Evolutionary conservation across 805 yeast genomes (phyloP).

Genomic region (Candida hispaniensis): DNA sequence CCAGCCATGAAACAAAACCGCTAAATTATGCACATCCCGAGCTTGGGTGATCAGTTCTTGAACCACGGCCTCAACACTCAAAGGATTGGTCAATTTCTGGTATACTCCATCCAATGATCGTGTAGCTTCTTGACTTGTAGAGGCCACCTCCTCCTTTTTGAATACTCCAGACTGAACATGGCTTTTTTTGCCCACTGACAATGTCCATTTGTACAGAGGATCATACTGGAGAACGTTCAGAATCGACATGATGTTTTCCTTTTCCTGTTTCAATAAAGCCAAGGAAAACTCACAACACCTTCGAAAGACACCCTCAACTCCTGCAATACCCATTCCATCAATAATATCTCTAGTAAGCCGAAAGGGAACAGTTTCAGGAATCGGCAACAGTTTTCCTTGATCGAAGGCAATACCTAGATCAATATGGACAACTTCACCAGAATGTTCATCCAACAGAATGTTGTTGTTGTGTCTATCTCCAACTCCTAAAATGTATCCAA

Average conservation of each 20-base stretch:
- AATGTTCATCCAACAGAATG: conserved; percentile 61
- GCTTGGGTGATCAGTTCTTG: conserved; percentile 75
- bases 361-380: conserved; percentile 93
- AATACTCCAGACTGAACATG: conserved; percentile 27
- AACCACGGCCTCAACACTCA: conserved; percentile 77
- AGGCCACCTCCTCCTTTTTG: conserved; percentile 1
- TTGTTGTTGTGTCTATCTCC: conserved; percentile 96
- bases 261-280: conserved; percentile 51
- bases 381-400: conserved; percentile 70
- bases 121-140: conserved; percentile 1
- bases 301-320: conserved; percentile 65
- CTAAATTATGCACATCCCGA: conserved; percentile 51
- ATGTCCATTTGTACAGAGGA: conserved; percentile 78
- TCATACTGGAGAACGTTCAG: conserved; percentile 82
- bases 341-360: conserved; percentile 80
- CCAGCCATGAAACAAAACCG: conserved; percentile 77
- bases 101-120: conserved; percentile 65
- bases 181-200: conserved; percentile 42
- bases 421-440: conserved; percentile 92
- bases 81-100: conserved; percentile 57
- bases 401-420: conserved; percentile 96
- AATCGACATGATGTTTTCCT: conserved; percentile 64
- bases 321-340: conserved; percentile 89
- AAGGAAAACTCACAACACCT: conserved; percentile 65
- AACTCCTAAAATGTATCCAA: conserved; percentile 79